Conservation (phyloP, 2,329 filamentous ascomycete species). For the Ophiostoma montium region DNA sequence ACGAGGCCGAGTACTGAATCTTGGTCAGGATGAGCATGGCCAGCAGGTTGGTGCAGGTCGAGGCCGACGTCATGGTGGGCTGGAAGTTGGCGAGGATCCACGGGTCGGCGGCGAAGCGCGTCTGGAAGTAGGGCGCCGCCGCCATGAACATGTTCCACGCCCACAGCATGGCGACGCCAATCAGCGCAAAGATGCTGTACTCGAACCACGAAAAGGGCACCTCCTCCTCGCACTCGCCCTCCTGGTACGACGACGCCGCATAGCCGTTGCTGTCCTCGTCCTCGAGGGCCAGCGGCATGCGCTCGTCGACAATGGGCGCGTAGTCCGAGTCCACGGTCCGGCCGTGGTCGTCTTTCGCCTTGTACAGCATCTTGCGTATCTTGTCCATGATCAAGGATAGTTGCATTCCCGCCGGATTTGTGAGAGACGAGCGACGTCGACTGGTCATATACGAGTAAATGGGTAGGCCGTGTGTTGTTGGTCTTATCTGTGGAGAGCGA, state of each 20-base stretch:
- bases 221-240: conserved; percentile 20
- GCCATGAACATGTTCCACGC: conserved; percentile 99
- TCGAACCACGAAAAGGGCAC: conserved; percentile 68
- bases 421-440: neutral
- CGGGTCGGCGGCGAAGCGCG: conserved; percentile 56
- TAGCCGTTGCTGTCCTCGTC: conserved; percentile 16
- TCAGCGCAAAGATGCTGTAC: conserved; percentile 70
- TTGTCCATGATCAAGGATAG: conserved; percentile 23
- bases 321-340: conserved; percentile 19
- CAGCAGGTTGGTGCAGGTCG: conserved; percentile 66
- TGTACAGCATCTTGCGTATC: conserved; percentile 23
- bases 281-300: conserved; percentile 17
- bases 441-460: neutral
- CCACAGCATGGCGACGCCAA: conserved; percentile 94
- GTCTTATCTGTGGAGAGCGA: neutral
- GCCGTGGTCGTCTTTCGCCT: conserved; percentile 16
- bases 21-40: conserved; percentile 66
- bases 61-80: conserved; percentile 74
- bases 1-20: conserved; percentile 70
- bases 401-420: neutral
- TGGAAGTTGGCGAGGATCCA: conserved; percentile 76
- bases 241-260: conserved; percentile 14
- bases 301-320: conserved; percentile 18
- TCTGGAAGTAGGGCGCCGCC: conserved; percentile 82
- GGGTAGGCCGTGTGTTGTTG: neutral